Conservation (phyloP, 2,329 filamentous ascomycete genomes). For the Chaetomiaceae sp. region DNA sequence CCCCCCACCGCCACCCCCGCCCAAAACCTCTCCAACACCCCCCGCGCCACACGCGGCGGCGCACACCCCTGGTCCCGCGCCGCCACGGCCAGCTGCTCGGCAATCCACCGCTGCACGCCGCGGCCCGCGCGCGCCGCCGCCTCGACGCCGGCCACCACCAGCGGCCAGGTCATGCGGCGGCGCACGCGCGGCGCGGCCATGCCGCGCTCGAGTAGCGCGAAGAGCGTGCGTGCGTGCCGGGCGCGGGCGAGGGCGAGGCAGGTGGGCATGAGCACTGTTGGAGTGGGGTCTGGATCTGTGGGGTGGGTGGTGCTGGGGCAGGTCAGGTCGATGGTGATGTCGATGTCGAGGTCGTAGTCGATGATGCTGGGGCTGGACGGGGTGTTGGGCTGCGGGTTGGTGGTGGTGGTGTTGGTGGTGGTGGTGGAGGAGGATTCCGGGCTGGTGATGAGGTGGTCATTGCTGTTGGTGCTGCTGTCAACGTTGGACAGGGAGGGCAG, state of each 20-base stretch:
- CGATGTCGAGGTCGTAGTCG: no score
- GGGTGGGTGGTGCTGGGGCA: no score
- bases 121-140: conserved; percentile 7
- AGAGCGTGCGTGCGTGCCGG: conserved; percentile 5
- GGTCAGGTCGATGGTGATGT: no score
- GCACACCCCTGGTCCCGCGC: conserved; percentile 19
- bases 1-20: no score
- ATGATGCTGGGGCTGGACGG: background rate
- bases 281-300: no score
- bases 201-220: conserved; percentile 7
- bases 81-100: conserved; percentile 13
- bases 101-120: conserved; percentile 17
- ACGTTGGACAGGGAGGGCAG: background rate
- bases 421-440: background rate
- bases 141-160: conserved; percentile 24
- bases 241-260: conserved; percentile 3
- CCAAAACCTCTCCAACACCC: conserved; percentile 19
- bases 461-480: no score
- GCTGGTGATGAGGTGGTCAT: no score
- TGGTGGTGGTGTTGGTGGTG: background rate
- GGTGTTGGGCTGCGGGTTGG: no score
- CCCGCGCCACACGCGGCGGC: conserved; percentile 18
- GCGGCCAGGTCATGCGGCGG: conserved; percentile 24
- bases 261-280: no score
- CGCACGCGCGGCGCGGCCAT: conserved; percentile 13